Evolutionary conservation across 805 yeast genomes (phyloP).

Genomic region (Sporopachydermia lactativora): DNA sequence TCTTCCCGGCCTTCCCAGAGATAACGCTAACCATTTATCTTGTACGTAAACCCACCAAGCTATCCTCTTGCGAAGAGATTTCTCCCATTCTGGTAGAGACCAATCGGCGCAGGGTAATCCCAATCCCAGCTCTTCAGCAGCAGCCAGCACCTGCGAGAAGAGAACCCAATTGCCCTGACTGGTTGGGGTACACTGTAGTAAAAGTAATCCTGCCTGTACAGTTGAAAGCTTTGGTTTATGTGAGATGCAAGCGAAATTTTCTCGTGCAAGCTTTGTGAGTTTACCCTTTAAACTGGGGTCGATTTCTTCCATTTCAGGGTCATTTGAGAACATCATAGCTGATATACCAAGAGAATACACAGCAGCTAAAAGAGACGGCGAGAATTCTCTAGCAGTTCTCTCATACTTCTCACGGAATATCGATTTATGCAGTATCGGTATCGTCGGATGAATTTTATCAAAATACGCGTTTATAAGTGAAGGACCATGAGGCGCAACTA

Average conservation of each 20-base stretch:
- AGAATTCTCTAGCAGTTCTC: constrained; percentile 1
- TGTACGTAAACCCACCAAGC: constrained; percentile 1
- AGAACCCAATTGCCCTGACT: not conserved
- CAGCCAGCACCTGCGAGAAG: not conserved
- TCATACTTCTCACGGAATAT: constrained; percentile 1
- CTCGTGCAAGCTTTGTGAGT: not conserved
- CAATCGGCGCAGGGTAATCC: not conserved
- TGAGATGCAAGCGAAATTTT: constrained; percentile 15
- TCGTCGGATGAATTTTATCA: not conserved
- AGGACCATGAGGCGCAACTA: not conserved
- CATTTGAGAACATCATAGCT: not conserved
- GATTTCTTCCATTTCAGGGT: not conserved
- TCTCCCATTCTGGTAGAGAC: not conserved
- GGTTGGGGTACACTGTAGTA: constrained; percentile 9
- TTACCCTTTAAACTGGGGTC: not conserved
- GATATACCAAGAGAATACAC: not conserved
- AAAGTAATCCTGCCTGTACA: constrained; percentile 25
- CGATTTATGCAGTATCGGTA: not conserved
- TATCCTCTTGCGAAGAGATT: not conserved
- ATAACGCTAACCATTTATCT: constrained; percentile 1
- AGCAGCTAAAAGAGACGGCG: not conserved
- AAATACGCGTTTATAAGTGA: not conserved
- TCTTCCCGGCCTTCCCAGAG: not conserved
- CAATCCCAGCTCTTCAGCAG: constrained; percentile 1
- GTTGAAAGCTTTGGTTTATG: constrained; percentile 25